Conservation (phyloP, 805 yeast genomes). For the Candida silvatica region DNA sequence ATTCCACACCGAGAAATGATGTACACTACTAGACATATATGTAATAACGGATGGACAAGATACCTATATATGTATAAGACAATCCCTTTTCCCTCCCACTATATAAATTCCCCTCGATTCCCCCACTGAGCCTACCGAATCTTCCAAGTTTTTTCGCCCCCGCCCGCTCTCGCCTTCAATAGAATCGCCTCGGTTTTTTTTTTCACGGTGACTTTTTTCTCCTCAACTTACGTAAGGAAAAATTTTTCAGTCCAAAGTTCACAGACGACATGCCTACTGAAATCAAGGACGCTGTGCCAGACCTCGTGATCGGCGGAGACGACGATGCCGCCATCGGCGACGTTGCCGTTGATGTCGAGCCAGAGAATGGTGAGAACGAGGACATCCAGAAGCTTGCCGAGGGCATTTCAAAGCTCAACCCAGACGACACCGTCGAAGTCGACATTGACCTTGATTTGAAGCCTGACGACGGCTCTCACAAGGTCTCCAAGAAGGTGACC, state of each 20-base stretch:
- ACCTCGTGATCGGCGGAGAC: constrained; percentile 64
- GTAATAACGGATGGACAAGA: no score
- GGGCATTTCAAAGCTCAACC: background rate
- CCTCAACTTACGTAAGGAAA: no score
- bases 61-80: background rate
- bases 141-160: no score
- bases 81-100: background rate
- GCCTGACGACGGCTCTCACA: constrained; percentile 24
- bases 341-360: constrained; percentile 22
- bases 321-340: constrained; percentile 29
- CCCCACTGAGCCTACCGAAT: no score
- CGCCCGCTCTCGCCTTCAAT: no score
- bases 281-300: constrained; percentile 79
- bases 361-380: constrained; percentile 28
- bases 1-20: constrained; percentile 52
- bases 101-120: no score
- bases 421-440: background rate
- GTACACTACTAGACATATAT: no score
- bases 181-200: no score
- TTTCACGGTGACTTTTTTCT: no score
- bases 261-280: constrained; percentile 64
- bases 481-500: constrained; percentile 64
- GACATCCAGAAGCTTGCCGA: constrained; percentile 14
- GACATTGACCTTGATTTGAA: constrained; percentile 3
- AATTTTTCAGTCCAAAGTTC: no score